Percentiles rank a stretch among this genome's conserved stretches.
These are phyloP conservation scores for Paraphoma sp. DNA, from an alignment of 2,329 filamentous ascomycete species.

Conservation along the genomic window DNA sequence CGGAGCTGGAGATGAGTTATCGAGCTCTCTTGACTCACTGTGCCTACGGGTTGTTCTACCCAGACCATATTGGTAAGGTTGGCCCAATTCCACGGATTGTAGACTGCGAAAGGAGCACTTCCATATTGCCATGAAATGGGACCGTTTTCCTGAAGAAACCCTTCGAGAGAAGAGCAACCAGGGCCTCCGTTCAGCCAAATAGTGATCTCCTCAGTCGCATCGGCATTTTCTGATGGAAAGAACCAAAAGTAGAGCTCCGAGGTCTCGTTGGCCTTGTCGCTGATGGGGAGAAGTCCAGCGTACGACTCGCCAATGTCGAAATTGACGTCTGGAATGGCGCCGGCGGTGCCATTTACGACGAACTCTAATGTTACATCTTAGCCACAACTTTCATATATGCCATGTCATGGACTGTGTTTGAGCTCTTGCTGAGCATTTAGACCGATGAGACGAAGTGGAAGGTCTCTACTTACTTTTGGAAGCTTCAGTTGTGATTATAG, in stretches of 20 bases:
- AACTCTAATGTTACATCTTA: conserved; percentile 33
- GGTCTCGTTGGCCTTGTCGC: conserved; percentile 53
- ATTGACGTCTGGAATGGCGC: conserved; percentile 55
- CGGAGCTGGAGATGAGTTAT: too few relatives aligned
- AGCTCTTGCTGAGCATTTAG: background rate
- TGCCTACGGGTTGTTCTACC: conserved; percentile 72
- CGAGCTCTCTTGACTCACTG: conserved; percentile 30
- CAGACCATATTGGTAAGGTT: conserved; percentile 80
- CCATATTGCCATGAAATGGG: conserved; percentile 55
- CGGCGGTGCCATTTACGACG: conserved; percentile 45
- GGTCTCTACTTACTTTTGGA: conserved; percentile 19
- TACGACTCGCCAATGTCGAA: conserved; percentile 55
- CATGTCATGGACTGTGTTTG: too few relatives aligned
- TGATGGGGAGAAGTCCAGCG: conserved; percentile 60
- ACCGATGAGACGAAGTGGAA: background rate
- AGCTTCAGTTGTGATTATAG: conserved; percentile 51
- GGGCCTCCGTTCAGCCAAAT: conserved; percentile 55
- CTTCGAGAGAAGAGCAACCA: conserved; percentile 56
- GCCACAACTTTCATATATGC: too few relatives aligned
- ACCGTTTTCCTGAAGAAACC: conserved; percentile 58
- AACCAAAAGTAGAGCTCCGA: conserved; percentile 63
- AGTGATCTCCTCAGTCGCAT: conserved; percentile 57
- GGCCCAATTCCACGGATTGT: conserved; percentile 54
- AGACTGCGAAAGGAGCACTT: conserved; percentile 45
- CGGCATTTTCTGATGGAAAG: conserved; percentile 59